A percentile compares a stretch with the other conserved stretches of the same genome.
Conservation (phyloP, 352 stramenopile species). For the Globisporangium sylvaticum region DNA sequence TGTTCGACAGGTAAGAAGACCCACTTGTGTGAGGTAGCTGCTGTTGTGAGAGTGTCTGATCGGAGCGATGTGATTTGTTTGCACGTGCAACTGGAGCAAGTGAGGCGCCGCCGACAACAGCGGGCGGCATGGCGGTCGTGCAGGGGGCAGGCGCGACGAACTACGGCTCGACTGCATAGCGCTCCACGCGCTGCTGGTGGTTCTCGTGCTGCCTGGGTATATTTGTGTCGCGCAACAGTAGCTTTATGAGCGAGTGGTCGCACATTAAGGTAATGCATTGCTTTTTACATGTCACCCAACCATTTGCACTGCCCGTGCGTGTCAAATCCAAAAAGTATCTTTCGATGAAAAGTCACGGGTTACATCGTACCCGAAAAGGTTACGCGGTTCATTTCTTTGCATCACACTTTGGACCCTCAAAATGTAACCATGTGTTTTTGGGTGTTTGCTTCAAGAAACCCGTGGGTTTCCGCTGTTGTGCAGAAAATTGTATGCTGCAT, state of each 20-base stretch:
- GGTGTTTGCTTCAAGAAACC: neutral
- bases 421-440: neutral
- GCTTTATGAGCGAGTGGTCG: neutral
- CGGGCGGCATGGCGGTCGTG: slow-evolving; percentile 22
- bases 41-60: neutral
- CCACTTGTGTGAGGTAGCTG: neutral
- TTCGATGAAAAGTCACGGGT: neutral
- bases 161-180: slow-evolving; percentile 19
- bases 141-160: slow-evolving; percentile 8
- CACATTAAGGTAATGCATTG: too few relatives aligned
- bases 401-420: neutral
- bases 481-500: neutral
- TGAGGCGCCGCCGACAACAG: slow-evolving; percentile 7
- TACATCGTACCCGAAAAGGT: neutral
- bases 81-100: slow-evolving; percentile 1
- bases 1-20: slow-evolving; percentile 52
- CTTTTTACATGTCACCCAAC: neutral
- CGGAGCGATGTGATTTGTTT: neutral
- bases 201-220: neutral
- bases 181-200: neutral
- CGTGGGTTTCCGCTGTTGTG: neutral
- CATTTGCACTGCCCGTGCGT: neutral
- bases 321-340: neutral
- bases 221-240: neutral
- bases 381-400: neutral